Percentiles rank a stretch among this genome's conserved stretches.
phyloP scores from a whole-genome alignment of 768 basidiomycete genomes.

The Hygrocybe punicea region DNA sequence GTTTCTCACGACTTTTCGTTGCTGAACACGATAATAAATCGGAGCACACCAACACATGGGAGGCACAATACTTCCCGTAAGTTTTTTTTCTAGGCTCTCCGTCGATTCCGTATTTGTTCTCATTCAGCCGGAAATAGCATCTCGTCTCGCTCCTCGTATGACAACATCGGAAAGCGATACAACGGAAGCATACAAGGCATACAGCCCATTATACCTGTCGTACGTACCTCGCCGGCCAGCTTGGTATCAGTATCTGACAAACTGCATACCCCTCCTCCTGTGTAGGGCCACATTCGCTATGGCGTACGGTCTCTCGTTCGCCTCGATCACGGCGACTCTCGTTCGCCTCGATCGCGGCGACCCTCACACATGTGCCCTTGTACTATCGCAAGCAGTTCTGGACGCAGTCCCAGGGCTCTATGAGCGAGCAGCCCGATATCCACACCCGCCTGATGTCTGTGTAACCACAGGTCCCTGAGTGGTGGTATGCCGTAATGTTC shows the following conservation, averaged over 20 bases:
- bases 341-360: no score
- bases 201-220: conserved; percentile 63
- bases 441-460: conserved; percentile 77
- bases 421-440: conserved; percentile 79
- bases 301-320: conserved; percentile 80
- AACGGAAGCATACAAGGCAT: conserved; percentile 55
- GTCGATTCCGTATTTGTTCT: not conserved
- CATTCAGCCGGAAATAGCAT: conserved; percentile 37
- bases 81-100: conserved; percentile 23
- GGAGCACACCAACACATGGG: conserved; percentile 63
- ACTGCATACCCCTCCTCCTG: no score
- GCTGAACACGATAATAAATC: not conserved
- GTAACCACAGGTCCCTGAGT: conserved; percentile 77
- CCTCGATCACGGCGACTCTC: no score
- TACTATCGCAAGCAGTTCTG: conserved; percentile 80
- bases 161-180: conserved; percentile 57
- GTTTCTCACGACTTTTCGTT: conserved; percentile 15
- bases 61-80: conserved; percentile 50
- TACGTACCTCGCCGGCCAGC: conserved; percentile 32
- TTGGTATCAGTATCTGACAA: conserved; percentile 51
- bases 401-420: conserved; percentile 63
- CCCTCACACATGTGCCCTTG: conserved; percentile 64
- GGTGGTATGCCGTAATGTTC: conserved; percentile 79
- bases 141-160: conserved; percentile 61
- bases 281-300: conserved; percentile 63